Base-by-base conservation (phyloP, 176 grass and related monocot genomes). In the Echinochloa phyllopogon region DNA sequence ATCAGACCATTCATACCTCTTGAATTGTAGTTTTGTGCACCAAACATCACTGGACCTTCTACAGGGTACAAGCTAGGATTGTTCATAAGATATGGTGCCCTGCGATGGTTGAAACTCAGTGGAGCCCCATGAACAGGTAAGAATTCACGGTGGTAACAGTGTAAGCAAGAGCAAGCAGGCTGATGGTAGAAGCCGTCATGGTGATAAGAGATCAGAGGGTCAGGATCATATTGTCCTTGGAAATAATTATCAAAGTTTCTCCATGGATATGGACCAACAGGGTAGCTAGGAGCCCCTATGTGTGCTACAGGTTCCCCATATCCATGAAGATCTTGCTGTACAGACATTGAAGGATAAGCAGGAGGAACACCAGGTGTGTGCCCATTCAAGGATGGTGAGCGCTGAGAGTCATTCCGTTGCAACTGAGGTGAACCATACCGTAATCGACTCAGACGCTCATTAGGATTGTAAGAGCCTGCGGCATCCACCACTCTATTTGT, bases 101-200 rank as follows among this genome's bases (percentile, higher is more conserved):
- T 86, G 8, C 70, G 85, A 74, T 92, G 83, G 68, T 80, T 92
- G 27, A 95, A 92, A 70, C 75, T 82, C 59, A 84, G 45, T 4
- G 90, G 62, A 39, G 92, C 77, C 20, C 85, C 86, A 65, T 94
- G 92, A 66, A 88, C 85, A 59, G 91, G 84, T 74, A 88, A 66
- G 79, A 92, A 87, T 77, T 86, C 87, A 83, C 89, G 88, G 53
- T 76, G 89, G 69, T 82, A 90, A 75, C 96, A 99, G 79, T 92
- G 89, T 17, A 92, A 75, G 47, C 96, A 99, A 74, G 96, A 88
- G 78, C 96, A 96, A 43, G 93, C 86, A 65, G 96, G 93, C 67
- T 92, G 93, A 86, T 96, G 96, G 71, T 94, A 96, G 80, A 99
- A 96, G 63, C 94, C 94, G 9, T 94, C 97, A 68, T 99, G 94